Evolutionary conservation across 2,329 filamentous ascomycete species (phyloP).

Genomic region (Grosmannia serpens): DNA sequence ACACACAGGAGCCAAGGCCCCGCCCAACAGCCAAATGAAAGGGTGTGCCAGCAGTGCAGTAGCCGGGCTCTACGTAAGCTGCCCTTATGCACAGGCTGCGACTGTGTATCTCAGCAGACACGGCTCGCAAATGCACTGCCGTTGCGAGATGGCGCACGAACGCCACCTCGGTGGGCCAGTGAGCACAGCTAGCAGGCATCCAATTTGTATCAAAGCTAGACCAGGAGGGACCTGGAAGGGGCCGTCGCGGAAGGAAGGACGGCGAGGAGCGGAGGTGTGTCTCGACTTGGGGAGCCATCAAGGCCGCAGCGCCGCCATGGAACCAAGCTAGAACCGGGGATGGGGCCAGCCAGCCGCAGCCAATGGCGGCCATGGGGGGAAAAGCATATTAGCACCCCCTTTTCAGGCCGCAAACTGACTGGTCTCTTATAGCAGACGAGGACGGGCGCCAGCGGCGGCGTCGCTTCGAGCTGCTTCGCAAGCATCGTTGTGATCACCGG

Average conservation of each 20-base stretch:
- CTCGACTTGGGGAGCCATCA: not conserved
- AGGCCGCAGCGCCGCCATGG: no score
- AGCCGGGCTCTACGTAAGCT: no score
- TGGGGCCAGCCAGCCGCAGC: not conserved
- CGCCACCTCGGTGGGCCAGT: not conserved
- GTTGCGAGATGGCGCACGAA: not conserved
- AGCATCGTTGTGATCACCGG: no score
- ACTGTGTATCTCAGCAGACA: no score
- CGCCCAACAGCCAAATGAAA: no score
- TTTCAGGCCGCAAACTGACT: not conserved
- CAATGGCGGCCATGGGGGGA: not conserved
- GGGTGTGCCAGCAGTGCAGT: no score
- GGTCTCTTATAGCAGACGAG: not conserved
- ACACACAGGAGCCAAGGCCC: no score
- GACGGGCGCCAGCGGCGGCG: no score
- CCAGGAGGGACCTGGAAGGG: not conserved
- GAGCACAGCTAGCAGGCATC: no score
- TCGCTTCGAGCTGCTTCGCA: no score
- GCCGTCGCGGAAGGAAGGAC: not conserved
- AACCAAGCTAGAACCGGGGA: not conserved
- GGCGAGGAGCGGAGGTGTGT: no score
- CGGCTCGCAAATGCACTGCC: not conserved
- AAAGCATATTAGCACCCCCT: not conserved
- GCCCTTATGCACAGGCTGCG: no score
- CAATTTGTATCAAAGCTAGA: not conserved